A percentile compares a stretch with the other conserved stretches of the same genome.
Evolutionary conservation across 208 protist genomes (phyloP).

Genomic region (Leishmania gerbilli): DNA sequence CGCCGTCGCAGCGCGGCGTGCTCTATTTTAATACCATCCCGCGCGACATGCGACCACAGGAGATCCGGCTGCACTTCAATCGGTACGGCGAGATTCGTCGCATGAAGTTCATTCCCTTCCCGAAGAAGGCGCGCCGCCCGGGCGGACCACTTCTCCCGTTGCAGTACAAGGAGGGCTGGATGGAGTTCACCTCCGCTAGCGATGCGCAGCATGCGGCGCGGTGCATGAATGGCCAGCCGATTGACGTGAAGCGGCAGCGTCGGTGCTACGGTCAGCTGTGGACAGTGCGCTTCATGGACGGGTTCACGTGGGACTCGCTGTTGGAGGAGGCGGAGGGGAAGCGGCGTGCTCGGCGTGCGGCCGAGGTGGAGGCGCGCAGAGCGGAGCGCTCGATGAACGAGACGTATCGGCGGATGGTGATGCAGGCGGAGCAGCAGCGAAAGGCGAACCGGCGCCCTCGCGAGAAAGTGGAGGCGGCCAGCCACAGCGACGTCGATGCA

Average conservation of each 20-base stretch:
- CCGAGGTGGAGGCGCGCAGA: conserved; percentile 51
- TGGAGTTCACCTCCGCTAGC: conserved; percentile 61
- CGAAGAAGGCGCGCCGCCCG: conserved; percentile 73
- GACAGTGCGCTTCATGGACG: conserved; percentile 67
- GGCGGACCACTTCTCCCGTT: conserved; percentile 66
- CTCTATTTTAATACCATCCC: conserved; percentile 80
- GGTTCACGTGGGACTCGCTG: conserved; percentile 67
- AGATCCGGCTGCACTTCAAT: conserved; percentile 73
- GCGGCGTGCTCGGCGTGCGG: conserved; percentile 41
- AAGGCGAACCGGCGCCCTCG: conserved; percentile 15
- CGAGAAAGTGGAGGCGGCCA: background rate
- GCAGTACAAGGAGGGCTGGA: conserved; percentile 80
- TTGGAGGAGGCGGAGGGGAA: conserved; percentile 63
- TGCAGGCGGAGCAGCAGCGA: conserved; percentile 33
- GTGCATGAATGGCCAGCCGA: conserved; percentile 59
- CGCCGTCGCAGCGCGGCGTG: conserved; percentile 57
- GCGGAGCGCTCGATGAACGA: conserved; percentile 73
- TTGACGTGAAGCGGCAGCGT: conserved; percentile 66
- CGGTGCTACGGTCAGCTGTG: conserved; percentile 80
- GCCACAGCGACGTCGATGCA: background rate
- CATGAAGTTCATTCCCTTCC: conserved; percentile 75
- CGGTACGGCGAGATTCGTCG: conserved; percentile 67
- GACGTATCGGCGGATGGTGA: conserved; percentile 67
- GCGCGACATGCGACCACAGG: conserved; percentile 75
- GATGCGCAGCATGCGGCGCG: conserved; percentile 53